A percentile compares a stretch with the other conserved stretches of the same genome.
These are phyloP conservation scores for Yamadazyma songkhlaensis DNA, from an alignment of 1,139 yeast genomes.

Conservation along the genomic window DNA sequence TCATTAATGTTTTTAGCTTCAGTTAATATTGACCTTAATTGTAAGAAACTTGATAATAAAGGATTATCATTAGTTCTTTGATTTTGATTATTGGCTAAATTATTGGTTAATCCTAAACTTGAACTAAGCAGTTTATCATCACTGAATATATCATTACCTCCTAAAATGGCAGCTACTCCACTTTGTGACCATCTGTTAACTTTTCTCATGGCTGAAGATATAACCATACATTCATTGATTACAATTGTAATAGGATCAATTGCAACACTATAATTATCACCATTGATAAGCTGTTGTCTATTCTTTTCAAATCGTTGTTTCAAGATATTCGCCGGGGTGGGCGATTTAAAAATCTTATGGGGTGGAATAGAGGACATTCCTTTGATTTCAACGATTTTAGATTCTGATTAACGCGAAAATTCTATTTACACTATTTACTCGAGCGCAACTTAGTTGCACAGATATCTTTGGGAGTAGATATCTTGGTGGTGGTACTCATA, in stretches of 20 bases:
- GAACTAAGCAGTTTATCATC: constrained; percentile 33
- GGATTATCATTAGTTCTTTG: constrained; percentile 47
- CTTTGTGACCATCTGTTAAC: constrained; percentile 76
- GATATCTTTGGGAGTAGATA: no score
- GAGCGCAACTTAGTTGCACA: no score
- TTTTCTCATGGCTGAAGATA: constrained; percentile 91
- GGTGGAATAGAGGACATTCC: constrained; percentile 4
- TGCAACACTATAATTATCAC: constrained; percentile 20
- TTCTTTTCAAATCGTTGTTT: neutral
- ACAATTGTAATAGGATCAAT: constrained; percentile 82
- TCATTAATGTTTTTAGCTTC: constrained; percentile 52
- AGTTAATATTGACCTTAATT: constrained; percentile 67
- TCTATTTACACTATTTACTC: neutral
- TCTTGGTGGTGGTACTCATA: constrained; percentile 18
- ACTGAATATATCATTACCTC: constrained; percentile 50
- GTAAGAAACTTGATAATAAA: constrained; percentile 76
- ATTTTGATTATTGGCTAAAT: constrained; percentile 8
- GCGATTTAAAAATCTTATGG: constrained; percentile 8
- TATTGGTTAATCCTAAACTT: constrained; percentile 24
- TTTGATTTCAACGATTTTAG: neutral
- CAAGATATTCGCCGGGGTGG: constrained; percentile 10
- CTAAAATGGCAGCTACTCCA: constrained; percentile 85
- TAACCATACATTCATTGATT: constrained; percentile 82
- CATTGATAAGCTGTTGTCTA: neutral
- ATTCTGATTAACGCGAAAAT: neutral